These are phyloP conservation scores for Fusarium haematococcum DNA, from an alignment of 2,329 filamentous ascomycete species.

Conservation along the genomic window DNA sequence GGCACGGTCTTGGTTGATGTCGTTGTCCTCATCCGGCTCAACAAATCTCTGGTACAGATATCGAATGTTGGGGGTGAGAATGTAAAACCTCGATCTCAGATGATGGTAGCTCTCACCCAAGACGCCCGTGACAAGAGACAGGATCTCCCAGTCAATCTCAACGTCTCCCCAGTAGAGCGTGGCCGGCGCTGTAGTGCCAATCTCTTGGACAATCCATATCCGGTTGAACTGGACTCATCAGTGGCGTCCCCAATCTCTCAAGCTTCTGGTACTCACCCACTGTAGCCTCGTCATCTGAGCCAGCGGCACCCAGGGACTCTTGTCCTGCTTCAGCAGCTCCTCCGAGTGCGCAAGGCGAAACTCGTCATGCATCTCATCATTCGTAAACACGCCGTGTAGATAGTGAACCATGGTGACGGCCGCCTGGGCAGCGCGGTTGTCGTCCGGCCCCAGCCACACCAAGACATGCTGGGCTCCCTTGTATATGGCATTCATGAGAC, in stretches of 20 bases:
- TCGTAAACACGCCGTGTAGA: conserved; percentile 45
- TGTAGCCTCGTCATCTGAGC: conserved; percentile 47
- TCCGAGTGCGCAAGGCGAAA: conserved; percentile 48
- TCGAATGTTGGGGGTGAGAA: conserved; percentile 49
- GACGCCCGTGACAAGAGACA: conserved; percentile 47
- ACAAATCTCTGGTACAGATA: conserved; percentile 50
- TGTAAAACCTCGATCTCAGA: conserved; percentile 44
- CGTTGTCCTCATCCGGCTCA: conserved; percentile 45
- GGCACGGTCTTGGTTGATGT: conserved; percentile 47
- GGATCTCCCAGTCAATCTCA: conserved; percentile 48
- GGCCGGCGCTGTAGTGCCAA: conserved; percentile 49
- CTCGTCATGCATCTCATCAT: conserved; percentile 45
- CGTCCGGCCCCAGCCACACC: conserved; percentile 52
- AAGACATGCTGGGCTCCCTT: conserved; percentile 48
- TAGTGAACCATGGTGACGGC: conserved; percentile 46
- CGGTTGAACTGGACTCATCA: conserved; percentile 47
- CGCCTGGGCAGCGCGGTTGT: conserved; percentile 41
- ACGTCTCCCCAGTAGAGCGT: conserved; percentile 51
- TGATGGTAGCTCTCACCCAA: conserved; percentile 50
- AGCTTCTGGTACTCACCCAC: conserved; percentile 45
- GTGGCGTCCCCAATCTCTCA: not conserved
- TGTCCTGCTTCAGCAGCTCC: conserved; percentile 43
- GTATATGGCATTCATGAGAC: conserved; percentile 54
- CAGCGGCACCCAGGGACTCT: conserved; percentile 48
- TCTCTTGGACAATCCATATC: conserved; percentile 54